Conservation (phyloP, 2,329 filamentous ascomycete species). For the Verticillium dahliae region DNA sequence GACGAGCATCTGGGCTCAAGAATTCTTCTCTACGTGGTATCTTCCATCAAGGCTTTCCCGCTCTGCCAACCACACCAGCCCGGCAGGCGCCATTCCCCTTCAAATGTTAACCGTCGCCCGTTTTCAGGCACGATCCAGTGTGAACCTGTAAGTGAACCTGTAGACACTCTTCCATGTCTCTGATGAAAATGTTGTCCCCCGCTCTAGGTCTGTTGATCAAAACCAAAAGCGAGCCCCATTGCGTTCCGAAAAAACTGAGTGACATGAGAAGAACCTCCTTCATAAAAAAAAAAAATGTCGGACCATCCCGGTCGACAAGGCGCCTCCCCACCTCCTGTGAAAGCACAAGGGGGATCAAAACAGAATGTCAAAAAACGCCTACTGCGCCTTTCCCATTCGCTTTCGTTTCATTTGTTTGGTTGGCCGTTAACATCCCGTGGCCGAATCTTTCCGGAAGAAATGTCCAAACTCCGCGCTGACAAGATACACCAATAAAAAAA, state of each 20-base stretch:
- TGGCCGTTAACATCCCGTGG: neutral
- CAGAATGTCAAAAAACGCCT: neutral
- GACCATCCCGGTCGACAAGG: neutral
- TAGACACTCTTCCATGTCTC: neutral
- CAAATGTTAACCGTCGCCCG: neutral
- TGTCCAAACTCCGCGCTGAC: conserved; percentile 12
- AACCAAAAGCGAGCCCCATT: no score
- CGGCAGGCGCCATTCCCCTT: neutral
- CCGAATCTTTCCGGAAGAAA: neutral
- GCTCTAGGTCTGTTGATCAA: neutral
- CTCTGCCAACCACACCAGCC: neutral
- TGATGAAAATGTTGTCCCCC: neutral
- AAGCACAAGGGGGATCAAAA: neutral
- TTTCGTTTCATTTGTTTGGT: neutral
- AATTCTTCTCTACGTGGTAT: neutral
- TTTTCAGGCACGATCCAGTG: neutral
- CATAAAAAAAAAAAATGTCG: neutral
- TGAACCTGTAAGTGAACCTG: neutral
- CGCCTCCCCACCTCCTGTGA: neutral
- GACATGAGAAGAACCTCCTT: neutral
- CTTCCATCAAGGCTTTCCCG: neutral
- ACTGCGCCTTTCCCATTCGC: neutral
- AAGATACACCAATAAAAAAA: conserved; percentile 5
- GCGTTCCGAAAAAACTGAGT: neutral
- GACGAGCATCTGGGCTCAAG: neutral